Base-by-base conservation (phyloP, 768 basidiomycete genomes). In the Russula sp. region DNA sequence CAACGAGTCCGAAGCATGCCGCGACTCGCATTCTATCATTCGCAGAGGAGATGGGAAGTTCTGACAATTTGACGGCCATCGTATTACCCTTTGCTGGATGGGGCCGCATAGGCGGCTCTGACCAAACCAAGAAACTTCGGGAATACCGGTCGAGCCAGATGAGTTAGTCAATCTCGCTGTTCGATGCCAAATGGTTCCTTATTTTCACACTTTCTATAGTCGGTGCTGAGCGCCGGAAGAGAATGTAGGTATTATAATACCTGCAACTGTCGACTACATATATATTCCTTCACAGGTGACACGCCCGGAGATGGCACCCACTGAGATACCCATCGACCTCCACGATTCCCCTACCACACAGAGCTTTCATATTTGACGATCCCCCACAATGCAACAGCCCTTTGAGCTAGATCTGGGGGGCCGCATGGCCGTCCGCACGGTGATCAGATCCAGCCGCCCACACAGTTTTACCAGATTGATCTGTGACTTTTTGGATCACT, bases 391-490 rank as follows among this genome's bases (percentile, higher is more conserved):
- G 5, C 10, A 24, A 24, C 18, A 38, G 13, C 20, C 7, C 46
- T 34, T 7, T 16, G 10, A 2, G 16, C 50, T 56, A 66, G 44
- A 95, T 92, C 72, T 97, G 92, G 20, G 88, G 84, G 22, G 83
- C 84, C 40, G 93, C 95, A 71, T 92, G 89, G 16, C 94, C 94
- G 74, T 96, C 94, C 20, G 83, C 90, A 40, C 94, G 84, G 62
- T 83, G 84, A 74, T 99, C 97, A 5, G 90, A 93, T 7, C 95
- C 96, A 26, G 92, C 96, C 1, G 91, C 94, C 97, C 97, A 98
- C 5, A 95, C 89, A n/a, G 81, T 77, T 73, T 76, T 79, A 16
- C 92, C 90, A 32, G 85, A 84, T 53, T 76, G 76, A 72, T 88
- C 83, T 8, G 80, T 76, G 22, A 91, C 74, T 73, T 83, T 88